These are phyloP conservation scores for Collybia sordida DNA, from an alignment of 768 basidiomycete species.

Conservation along the genomic window DNA sequence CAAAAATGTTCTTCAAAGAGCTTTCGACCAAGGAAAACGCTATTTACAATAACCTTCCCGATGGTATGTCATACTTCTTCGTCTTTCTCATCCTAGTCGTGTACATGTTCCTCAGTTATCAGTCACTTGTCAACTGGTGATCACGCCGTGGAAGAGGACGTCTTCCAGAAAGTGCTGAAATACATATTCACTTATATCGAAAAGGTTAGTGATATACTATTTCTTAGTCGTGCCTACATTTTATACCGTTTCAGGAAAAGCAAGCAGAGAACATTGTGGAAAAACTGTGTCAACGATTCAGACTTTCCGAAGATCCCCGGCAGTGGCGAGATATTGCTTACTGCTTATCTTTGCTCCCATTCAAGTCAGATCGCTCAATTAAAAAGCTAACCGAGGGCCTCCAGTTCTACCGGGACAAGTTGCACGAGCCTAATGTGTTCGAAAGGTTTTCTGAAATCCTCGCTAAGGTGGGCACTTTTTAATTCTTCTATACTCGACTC, in stretches of 20 bases:
- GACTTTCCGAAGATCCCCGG: constrained; percentile 80
- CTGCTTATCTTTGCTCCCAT: constrained; percentile 91
- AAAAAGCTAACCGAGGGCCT: constrained; percentile 95
- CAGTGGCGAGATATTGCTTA: constrained; percentile 99
- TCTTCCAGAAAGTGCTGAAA: constrained; percentile 88
- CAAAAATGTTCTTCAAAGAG: constrained; percentile 98
- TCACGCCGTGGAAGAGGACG: constrained; percentile 90
- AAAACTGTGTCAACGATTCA: constrained; percentile 96
- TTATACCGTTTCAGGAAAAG: constrained; percentile 68
- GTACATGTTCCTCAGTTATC: constrained; percentile 59
- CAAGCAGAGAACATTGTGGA: constrained; percentile 98
- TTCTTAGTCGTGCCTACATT: not conserved
- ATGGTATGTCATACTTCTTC: constrained; percentile 52
- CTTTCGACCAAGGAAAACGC: constrained; percentile 97
- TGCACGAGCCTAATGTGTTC: constrained; percentile 85
- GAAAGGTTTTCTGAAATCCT: constrained; percentile 86
- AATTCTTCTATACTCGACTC: not conserved
- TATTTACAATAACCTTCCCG: constrained; percentile 97
- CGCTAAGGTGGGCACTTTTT: constrained; percentile 65
- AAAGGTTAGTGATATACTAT: constrained; percentile 55
- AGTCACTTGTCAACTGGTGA: constrained; percentile 90
- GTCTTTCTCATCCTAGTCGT: constrained; percentile 5
- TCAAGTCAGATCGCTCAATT: constrained; percentile 94
- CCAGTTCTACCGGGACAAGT: constrained; percentile 92
- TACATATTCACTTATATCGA: constrained; percentile 98